phyloP scores from a whole-genome alignment of 2,329 filamentous ascomycete genomes.

The Bertia moriformis region DNA sequence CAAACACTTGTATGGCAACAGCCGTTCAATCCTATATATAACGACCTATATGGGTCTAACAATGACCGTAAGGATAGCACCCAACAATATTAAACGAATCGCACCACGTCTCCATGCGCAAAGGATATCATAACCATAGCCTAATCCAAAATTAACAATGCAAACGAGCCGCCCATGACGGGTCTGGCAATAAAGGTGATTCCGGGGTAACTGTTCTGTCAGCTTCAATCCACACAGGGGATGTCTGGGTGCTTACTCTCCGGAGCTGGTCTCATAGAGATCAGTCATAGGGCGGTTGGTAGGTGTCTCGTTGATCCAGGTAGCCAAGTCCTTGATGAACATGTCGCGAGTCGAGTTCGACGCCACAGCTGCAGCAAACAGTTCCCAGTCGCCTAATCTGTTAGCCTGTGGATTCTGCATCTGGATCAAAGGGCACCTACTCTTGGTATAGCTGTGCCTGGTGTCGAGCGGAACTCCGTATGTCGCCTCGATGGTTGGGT shows the following conservation, averaged over 20 bases:
- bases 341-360: constrained; percentile 36
- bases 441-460: constrained; percentile 59
- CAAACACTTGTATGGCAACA: too few species aligned
- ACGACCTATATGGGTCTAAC: too few species aligned
- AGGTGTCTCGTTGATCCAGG: constrained; percentile 55
- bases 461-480: constrained; percentile 59
- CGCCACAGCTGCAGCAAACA: constrained; percentile 56
- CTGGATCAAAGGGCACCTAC: background rate
- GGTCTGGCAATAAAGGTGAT: constrained; percentile 55
- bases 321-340: constrained; percentile 47
- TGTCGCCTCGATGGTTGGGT: constrained; percentile 47
- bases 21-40: too few species aligned
- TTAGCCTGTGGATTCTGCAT: background rate
- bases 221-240: constrained; percentile 39
- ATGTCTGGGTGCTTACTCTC: background rate
- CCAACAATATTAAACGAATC: too few species aligned
- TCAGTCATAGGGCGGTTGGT: constrained; percentile 53
- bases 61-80: too few species aligned
- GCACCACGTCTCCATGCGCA: too few species aligned
- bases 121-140: too few species aligned
- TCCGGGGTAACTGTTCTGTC: constrained; percentile 33
- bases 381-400: constrained; percentile 46
- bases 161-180: constrained; percentile 60
- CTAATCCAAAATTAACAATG: constrained; percentile 48
- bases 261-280: constrained; percentile 44